Base-by-base conservation (phyloP, 108 stramenopile species). In the Nitzschia inconspicua region DNA sequence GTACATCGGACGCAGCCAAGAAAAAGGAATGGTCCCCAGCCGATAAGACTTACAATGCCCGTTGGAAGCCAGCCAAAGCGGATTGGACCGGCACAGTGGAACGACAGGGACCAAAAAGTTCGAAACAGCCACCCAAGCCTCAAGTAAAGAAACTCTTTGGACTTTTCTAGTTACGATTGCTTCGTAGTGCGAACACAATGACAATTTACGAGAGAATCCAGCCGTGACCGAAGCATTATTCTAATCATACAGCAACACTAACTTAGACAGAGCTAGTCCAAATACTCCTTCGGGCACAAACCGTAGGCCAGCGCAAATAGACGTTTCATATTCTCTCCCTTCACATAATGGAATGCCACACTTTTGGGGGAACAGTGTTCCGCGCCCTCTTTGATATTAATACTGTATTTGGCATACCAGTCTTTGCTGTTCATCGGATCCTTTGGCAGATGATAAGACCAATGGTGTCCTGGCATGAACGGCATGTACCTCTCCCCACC, bases 401-500 rank as follows among this genome's bases (percentile, higher is more conserved):
- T 89, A 25, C 86, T 87, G 60, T 96, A 93, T 31, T 74, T 88
- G 14, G 80, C 82, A 57, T 94, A 96, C 95, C 95, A 96, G 62
- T 93, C 95, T 41, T 77, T 62, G 11, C 32, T 65, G n/a, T n/a
- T n/a, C n/a, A n/a, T n/a, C 11, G 59, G 63, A 55, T 88, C 66
- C 36, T 48, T 30, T 24, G 66, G 61, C 26, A 67, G 34, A 14
- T 34, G 57, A 36, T 68, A 96, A 19, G 57, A 73, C 27, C 82
- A 80, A 62, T 96, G 96, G 44, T 97, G 91, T 0, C 88, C 93
- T 14, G 97, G 96, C 65, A 80, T 60, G 72, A 97, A 98, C 13
- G 95, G 95, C 86, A 91, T 94, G 60, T 96, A 98, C 18, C 97
- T 75, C 57, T 98, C 97, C 0, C 94, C 79, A 0, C 95, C 94